Conservation (phyloP, 345 rosid species). For the Brassica cretica region DNA sequence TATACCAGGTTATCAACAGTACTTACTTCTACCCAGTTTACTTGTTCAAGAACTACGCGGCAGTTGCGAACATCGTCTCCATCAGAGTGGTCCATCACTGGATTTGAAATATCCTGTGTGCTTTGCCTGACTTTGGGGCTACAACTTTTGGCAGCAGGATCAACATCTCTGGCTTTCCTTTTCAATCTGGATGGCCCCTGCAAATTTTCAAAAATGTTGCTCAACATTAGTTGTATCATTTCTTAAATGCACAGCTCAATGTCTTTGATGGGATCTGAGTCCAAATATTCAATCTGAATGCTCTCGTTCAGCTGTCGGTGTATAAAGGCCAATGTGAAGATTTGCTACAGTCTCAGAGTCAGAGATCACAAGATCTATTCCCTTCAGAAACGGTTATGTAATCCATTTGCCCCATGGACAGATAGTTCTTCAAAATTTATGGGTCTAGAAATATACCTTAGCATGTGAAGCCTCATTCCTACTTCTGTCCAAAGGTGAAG, state of each 20-base stretch:
- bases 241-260: slow-evolving; percentile 28
- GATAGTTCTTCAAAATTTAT: slow-evolving; percentile 15
- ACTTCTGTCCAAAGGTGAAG: slow-evolving; percentile 32
- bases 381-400: slow-evolving; percentile 12
- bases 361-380: slow-evolving; percentile 30
- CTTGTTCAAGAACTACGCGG: slow-evolving; percentile 35
- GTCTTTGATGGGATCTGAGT: slow-evolving; percentile 28
- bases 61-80: slow-evolving; percentile 38
- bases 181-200: slow-evolving; percentile 48
- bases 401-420: slow-evolving; percentile 12
- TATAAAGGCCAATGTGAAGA: slow-evolving; percentile 27
- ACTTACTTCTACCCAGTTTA: slow-evolving; percentile 69
- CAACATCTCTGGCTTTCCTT: slow-evolving; percentile 54
- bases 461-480: slow-evolving; percentile 33
- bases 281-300: slow-evolving; percentile 38
- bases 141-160: slow-evolving; percentile 30
- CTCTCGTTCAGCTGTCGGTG: not conserved
- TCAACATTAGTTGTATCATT: slow-evolving; percentile 22
- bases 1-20: slow-evolving; percentile 27
- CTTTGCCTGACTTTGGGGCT: slow-evolving; percentile 41
- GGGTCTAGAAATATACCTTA: slow-evolving; percentile 45
- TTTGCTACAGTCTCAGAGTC: slow-evolving; percentile 28
- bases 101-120: slow-evolving; percentile 25
- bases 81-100: slow-evolving; percentile 41
- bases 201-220: slow-evolving; percentile 35